Conservation (phyloP, 371 early-diverging fungal species). For the Mortierella sp. region DNA sequence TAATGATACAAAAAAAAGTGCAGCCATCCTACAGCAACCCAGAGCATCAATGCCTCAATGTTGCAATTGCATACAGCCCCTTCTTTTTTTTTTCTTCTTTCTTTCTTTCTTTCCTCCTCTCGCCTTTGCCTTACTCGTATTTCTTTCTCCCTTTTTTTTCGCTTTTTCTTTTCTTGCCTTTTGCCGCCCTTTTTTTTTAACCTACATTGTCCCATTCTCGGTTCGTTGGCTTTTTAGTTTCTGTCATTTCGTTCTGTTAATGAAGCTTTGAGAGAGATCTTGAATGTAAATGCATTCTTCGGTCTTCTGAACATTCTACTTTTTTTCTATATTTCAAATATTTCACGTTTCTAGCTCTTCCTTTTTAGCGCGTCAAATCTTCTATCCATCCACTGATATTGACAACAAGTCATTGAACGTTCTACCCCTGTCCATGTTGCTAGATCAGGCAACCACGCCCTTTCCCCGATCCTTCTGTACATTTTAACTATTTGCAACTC, state of each 20-base stretch:
- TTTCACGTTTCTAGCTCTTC: too few species aligned
- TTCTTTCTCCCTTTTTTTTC: neutral
- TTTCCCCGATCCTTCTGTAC: neutral
- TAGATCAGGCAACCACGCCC: neutral
- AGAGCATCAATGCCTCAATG: neutral
- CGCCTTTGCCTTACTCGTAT: neutral
- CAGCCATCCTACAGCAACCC: neutral
- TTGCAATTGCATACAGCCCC: slow-evolving; percentile 2
- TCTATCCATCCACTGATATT: too few species aligned
- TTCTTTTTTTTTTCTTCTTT: slow-evolving; percentile 9
- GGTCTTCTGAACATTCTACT: too few species aligned
- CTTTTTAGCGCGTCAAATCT: too few species aligned
- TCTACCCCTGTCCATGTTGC: neutral
- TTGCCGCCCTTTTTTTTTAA: neutral
- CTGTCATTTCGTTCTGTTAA: neutral
- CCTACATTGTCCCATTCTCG: too few species aligned
- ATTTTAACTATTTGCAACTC: too few species aligned
- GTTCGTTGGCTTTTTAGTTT: neutral
- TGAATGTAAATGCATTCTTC: too few species aligned
- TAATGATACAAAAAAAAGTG: neutral
- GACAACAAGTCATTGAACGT: too few species aligned
- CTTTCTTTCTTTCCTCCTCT: neutral
- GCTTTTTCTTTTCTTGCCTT: neutral
- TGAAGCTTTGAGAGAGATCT: too few species aligned
- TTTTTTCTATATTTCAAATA: too few species aligned